Conservation (phyloP, 2,329 filamentous ascomycete genomes). For the Scytalidium sp. region DNA sequence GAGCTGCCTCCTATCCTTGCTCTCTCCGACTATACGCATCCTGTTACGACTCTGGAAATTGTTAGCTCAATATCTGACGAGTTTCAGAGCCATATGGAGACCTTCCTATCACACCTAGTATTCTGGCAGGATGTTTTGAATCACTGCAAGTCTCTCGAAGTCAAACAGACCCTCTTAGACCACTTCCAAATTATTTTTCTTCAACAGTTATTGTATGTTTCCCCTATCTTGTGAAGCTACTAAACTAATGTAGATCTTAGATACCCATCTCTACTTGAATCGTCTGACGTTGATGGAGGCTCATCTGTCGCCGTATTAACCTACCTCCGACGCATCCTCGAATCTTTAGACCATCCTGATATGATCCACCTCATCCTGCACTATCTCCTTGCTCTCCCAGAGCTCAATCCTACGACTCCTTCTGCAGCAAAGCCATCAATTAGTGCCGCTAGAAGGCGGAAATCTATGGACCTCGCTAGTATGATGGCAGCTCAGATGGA, state of each 20-base stretch:
- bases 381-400: constrained; percentile 82
- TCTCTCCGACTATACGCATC: constrained; percentile 83
- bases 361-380: constrained; percentile 92
- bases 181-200: constrained; percentile 97
- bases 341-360: constrained; percentile 88
- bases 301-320: constrained; percentile 95
- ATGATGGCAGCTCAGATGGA: constrained; percentile 74
- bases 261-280: constrained; percentile 93
- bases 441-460: constrained; percentile 74
- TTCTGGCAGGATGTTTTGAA: constrained; percentile 99
- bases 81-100: constrained; percentile 83
- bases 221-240: background rate
- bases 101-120: constrained; percentile 88
- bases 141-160: constrained; percentile 87
- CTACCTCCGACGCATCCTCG: constrained; percentile 86
- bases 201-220: constrained; percentile 79
- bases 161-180: constrained; percentile 89
- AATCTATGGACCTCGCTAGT: constrained; percentile 83
- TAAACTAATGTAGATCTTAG: constrained; percentile 41
- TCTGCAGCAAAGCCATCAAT: constrained; percentile 45
- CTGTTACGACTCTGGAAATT: constrained; percentile 65
- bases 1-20: constrained; percentile 79
- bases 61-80: constrained; percentile 71
- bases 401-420: constrained; percentile 35
- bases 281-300: constrained; percentile 93